Evolutionary conservation across 1,284 basidiomycete genomes (phyloP), one percentile per base, ranked within the genome.

Genomic region (Bjerkandera adusta): DNA sequence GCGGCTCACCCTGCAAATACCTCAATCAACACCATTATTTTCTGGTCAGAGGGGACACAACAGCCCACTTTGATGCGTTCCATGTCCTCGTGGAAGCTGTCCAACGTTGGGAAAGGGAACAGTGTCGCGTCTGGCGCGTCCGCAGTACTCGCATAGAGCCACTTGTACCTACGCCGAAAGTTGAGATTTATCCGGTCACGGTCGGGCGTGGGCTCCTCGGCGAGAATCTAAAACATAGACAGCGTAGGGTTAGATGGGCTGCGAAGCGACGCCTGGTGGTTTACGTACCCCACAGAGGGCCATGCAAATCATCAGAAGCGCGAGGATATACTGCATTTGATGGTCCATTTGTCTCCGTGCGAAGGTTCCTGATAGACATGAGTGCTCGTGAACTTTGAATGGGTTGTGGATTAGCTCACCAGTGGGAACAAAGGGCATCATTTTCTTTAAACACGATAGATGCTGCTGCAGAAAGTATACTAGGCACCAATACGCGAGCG

Each of bases 401-500:
- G n/a, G n/a, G n/a, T n/a, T n/a, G n/a, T n/a, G n/a, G n/a, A n/a
- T n/a, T 8, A 30, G 8, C 32, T 25, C 47, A 77, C 76, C 68
- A 64, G 63, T 52, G 16, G 66, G 63, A 2, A 78, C 60, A 4
- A 66, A n/a, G 3, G 4, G 4, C 29, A 25, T 43, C 27, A 89
- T 45, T 13, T 68, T 61, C 40, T 84, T 77, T 47, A 88, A 61
- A 48, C 72, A 74, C 4, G 62, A 60, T 8, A 85, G 55, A 55
- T 88, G 79, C n/a, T 63, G 61, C 16, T 79, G 73, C 2, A 83
- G 63, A 1, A 89, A 70, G 36, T 74, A 70, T 1, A 72, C 57
- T 5, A 72, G 65, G 57, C 89, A 85, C 83, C 87, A 90, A 65
- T 90, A 90, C 4, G 86, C 81, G 52, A 86, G 77, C 0, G 83